Evolutionary conservation across 352 stramenopile species (phyloP), one percentile per base, ranked within the genome.

Genomic region (Peronospora farinosa): DNA sequence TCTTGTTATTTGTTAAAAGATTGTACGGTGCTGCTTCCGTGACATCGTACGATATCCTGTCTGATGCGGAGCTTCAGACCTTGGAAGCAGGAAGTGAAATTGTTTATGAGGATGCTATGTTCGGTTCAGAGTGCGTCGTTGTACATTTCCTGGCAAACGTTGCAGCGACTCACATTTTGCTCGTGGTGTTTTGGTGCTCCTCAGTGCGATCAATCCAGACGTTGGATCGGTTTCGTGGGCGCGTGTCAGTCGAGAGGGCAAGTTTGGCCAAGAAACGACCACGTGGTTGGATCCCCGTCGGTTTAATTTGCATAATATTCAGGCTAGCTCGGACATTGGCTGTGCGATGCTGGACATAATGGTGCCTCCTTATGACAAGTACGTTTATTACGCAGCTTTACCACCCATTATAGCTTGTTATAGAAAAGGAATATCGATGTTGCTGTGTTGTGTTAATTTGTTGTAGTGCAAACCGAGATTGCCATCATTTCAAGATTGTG

Each of bases 281-380:
- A 88, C 87, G 67, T 88, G 80, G 76, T 63, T 92, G 36, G 80
- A 89, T 40, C 81, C 81, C 7, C 80, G 77, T 47, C 74, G 78
- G 19, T 88, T 89, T 57, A 92, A 92, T 47, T 60, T 92, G 31
- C 81, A 92, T 45, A 74, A 88, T 37, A 85, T 92, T 46, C 67
- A 78, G 46, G 81, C 78, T 10, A 86, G 78, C 40, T 69, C 68
- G 12, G 62, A 75, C 6, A 86, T 86, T 40, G 81, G 81, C 6
- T 92, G 81, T 47, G 81, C 81, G 9, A 55, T 92, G 41, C 60
- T 92, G 30, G 81, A 92, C 36, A 81, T 92, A 44, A 92, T 88
- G 78, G 76, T 92, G 27, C 81, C 81, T n/a, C 81, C 81, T 9
- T 92, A 92, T 65, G 75, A 92, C 63, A 89, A 89, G 77, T 88